Base-by-base conservation (phyloP, 2,329 filamentous ascomycete species). In the Pochonia chlamydosporia region DNA sequence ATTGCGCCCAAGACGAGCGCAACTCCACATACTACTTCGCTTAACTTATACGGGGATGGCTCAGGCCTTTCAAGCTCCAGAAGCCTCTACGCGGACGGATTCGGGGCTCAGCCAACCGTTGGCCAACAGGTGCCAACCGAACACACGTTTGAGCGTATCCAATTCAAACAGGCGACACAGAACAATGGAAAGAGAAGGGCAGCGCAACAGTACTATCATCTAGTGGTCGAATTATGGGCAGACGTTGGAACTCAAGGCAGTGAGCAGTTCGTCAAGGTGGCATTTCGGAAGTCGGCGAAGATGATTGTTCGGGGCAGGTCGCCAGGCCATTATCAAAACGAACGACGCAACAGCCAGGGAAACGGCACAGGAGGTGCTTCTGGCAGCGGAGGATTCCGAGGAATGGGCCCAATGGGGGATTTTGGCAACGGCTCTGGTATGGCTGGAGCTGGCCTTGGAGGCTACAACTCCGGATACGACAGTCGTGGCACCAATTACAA, bases 131-230 rank as follows among this genome's bases (percentile, higher is more conserved):
- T 69, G 14, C 70, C 74, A 5, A 76, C 70, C 6, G 78, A 82
- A 54, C 75, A 81, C 52, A 81, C 76, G 0, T 96, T 95, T 61
- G 90, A 96, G 62, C 83, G 91, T 10, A 93, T 96, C 44, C 90
- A 96, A 58, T 96, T 96, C 76, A 95, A 95, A 64, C 88, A 89
- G 54, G 90, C 91, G 1, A 96, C 90, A 0, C 89, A 89, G 21
- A 96, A 96, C 69, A 96, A 96, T 56, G 90, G 90, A 40, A 95
- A 95, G 65, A 78, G 91, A 55, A 77, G 91, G 48, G 90, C 90
- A 1, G 89, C 90, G 16, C 90, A 96, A 61, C 91, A 96, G 58
- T 95, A 90, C 64, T 96, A 95, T 60, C 88, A 93, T 58, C 75
- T 96, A n/a, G 80, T 95, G 40, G 84, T 95, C 4, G 89, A 95